Evolutionary conservation across 495 filamentous ascomycete genomes (phyloP), one percentile per base, ranked within the genome.

Genomic region (Xylaria longipes): DNA sequence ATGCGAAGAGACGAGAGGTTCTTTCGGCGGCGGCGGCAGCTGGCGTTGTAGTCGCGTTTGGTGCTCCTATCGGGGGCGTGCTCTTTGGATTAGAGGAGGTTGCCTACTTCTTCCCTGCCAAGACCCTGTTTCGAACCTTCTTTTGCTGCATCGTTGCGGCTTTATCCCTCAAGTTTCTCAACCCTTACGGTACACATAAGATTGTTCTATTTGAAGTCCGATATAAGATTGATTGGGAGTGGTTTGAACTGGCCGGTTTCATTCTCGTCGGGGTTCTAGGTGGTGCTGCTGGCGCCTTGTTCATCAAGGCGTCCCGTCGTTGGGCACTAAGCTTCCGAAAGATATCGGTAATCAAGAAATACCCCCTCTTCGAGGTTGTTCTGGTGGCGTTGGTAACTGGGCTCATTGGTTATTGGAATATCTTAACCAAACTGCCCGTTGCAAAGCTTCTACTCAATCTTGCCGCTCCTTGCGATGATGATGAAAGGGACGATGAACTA

Each of bases 41-140:
- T 63, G 95, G 95, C 73, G 95, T 98, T 37, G 94, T 94, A 20
- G 95, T 98, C 22, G 95, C 95, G 27, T 98, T 98, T 79, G 95
- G 95, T 33, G 94, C 95, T 1, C 95, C 95, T 14, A 91, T 98
- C 63, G 93, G 94, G 12, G 95, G 95, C 46, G 95, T 98, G 17
- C 86, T 98, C 9, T 98, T 98, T 80, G 94, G 94, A 67, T 82
- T 98, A 31, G 95, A 98, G 81, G 95, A 98, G 86, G 94, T 97
- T 33, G 88, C 91, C 79, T 99, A 99, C 80, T 99, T 97, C 79
- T 98, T 98, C 80, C 96, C 95, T 5, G 93, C 96, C n/a, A 98
- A 99, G 82, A 98, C 95, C 3, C 88, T 99, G 4, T 99, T 99
- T 83, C 87, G 96, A 48, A 99, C 96, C 1, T 98, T 99, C 84